A percentile compares a stretch with the other conserved stretches of the same genome.
phyloP scores from a whole-genome alignment of 305 asterid species.

The Ilex paraguariensis region DNA sequence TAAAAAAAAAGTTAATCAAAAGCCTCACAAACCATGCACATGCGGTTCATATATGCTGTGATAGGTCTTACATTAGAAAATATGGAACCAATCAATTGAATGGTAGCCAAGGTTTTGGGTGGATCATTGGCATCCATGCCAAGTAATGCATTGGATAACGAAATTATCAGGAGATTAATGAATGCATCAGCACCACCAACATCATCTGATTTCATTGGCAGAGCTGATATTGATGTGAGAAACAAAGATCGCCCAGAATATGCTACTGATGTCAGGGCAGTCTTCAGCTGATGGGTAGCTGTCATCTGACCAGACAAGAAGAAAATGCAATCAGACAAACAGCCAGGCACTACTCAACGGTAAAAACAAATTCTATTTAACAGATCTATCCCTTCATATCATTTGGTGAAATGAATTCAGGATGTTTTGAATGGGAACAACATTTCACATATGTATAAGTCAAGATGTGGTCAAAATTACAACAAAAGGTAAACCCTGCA shows the following conservation, averaged over 20 bases:
- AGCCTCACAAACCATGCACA: constrained; percentile 13
- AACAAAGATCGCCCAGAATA: constrained; percentile 82
- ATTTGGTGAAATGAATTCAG: not conserved
- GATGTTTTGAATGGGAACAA: not conserved
- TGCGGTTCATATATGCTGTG: constrained; percentile 8
- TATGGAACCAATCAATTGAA: constrained; percentile 93
- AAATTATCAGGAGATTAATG: constrained; percentile 78
- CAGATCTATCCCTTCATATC: not conserved
- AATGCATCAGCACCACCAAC: constrained; percentile 49
- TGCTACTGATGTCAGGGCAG: constrained; percentile 91
- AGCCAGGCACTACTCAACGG: not conserved
- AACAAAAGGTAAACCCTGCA: not conserved
- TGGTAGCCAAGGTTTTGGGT: constrained; percentile 96
- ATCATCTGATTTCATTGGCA: constrained; percentile 37
- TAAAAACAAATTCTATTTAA: too few relatives aligned
- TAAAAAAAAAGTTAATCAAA: constrained; percentile 31
- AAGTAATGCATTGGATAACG: constrained; percentile 87
- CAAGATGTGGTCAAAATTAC: not conserved
- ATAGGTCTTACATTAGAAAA: constrained; percentile 76
- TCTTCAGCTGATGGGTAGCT: constrained; percentile 99
- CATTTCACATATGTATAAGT: not conserved
- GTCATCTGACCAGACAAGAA: constrained; percentile 64
- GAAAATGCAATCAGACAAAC: constrained; percentile 19
- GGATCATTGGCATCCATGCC: constrained; percentile 99
- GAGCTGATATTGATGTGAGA: constrained; percentile 48